Evolutionary conservation across 331 rosid genomes (phyloP).

Genomic region (Acacia pycnantha): DNA sequence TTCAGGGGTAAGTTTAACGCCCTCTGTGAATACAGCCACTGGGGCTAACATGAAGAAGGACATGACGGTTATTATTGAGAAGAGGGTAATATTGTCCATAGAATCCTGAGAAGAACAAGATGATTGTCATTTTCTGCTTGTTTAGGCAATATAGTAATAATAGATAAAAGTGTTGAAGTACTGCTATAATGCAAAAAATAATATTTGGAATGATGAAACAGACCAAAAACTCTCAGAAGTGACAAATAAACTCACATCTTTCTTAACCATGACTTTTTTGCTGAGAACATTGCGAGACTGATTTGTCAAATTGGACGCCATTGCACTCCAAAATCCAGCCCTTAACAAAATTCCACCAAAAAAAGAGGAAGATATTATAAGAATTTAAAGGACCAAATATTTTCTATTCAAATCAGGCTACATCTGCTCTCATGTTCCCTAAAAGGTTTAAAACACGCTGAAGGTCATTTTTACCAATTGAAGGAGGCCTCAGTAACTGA

Average conservation of each 20-base stretch:
- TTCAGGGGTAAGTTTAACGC: slow-evolving; percentile 84
- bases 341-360: slow-evolving; percentile 40
- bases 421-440: not conserved
- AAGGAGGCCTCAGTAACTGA: slow-evolving; percentile 90
- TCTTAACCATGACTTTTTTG: slow-evolving; percentile 90
- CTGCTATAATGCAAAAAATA: slow-evolving; percentile 7
- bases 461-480: slow-evolving; percentile 68
- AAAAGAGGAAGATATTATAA: slow-evolving; percentile 3
- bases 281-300: slow-evolving; percentile 98
- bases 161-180: slow-evolving; percentile 3
- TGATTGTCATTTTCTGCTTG: slow-evolving; percentile 17
- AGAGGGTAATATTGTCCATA: slow-evolving; percentile 92
- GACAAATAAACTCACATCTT: slow-evolving; percentile 51
- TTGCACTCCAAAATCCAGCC: slow-evolving; percentile 98
- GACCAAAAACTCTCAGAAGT: slow-evolving; percentile 8
- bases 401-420: not conserved
- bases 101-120: slow-evolving; percentile 67
- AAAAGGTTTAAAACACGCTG: slow-evolving; percentile 6
- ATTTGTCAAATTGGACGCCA: slow-evolving; percentile 94
- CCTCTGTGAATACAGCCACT: slow-evolving; percentile 76
- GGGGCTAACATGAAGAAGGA: slow-evolving; percentile 87
- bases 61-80: slow-evolving; percentile 93
- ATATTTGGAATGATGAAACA: slow-evolving; percentile 11
- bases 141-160: not conserved
- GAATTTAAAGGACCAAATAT: slow-evolving; percentile 18